Conservation (phyloP, 495 filamentous ascomycete species). For the Penicillium bovifimosum region DNA sequence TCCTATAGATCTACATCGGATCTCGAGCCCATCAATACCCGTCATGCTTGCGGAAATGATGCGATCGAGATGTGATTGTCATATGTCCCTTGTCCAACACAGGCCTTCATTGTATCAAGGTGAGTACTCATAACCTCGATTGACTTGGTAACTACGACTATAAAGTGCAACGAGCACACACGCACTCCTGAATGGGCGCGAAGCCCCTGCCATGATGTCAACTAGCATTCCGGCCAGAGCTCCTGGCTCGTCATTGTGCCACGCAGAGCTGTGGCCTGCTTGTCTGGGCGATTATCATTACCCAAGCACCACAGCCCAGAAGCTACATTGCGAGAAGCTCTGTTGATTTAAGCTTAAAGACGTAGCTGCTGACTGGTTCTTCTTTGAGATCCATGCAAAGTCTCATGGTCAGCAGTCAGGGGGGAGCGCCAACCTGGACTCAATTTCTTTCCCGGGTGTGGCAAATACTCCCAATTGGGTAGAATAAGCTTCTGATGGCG, state of each 20-base stretch:
- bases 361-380: slow-evolving; percentile 3
- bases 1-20: neutral
- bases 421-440: neutral
- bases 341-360: neutral
- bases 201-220: slow-evolving; percentile 17
- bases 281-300: neutral
- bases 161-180: neutral
- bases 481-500: neutral
- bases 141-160: too few species aligned
- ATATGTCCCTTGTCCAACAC: neutral
- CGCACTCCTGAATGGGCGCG: neutral
- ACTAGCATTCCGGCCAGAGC: slow-evolving; percentile 7
- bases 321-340: neutral
- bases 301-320: slow-evolving; percentile 2
- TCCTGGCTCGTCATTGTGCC: slow-evolving; percentile 21
- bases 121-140: too few species aligned
- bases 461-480: neutral
- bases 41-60: slow-evolving; percentile 18
- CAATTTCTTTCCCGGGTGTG: neutral
- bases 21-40: neutral
- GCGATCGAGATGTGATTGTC: neutral
- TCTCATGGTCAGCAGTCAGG: neutral
- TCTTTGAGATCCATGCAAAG: neutral
- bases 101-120: neutral
- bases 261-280: slow-evolving; percentile 6